phyloP scores from a whole-genome alignment of 2,329 filamentous ascomycete species.

The Ophiostoma sp. region DNA sequence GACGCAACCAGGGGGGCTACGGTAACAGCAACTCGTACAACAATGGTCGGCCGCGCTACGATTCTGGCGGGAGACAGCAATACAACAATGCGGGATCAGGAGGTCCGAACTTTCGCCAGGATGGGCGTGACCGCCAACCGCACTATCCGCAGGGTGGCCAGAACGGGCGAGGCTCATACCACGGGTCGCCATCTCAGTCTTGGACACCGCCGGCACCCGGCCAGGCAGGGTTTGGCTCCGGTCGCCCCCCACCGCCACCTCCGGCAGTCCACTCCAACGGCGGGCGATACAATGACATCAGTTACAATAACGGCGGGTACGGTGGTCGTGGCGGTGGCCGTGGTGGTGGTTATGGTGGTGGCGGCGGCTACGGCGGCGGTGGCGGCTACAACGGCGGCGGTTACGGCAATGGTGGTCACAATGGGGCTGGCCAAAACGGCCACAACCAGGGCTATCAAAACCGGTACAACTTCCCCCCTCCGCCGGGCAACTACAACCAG shows the following conservation, averaged over 20 bases:
- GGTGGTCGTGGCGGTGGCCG: background rate
- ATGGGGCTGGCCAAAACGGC: constrained; percentile 17
- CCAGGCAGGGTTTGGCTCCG: constrained; percentile 44
- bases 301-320: constrained; percentile 17
- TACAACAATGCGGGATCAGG: constrained; percentile 55
- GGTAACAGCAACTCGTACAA: constrained; percentile 9
- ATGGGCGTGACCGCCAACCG: constrained; percentile 23
- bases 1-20: constrained; percentile 53
- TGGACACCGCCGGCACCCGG: constrained; percentile 51
- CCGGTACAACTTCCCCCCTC: constrained; percentile 23
- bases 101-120: constrained; percentile 29
- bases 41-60: constrained; percentile 9
- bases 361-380: background rate
- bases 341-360: constrained; percentile 20
- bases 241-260: constrained; percentile 50
- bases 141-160: constrained; percentile 27
- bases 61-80: constrained; percentile 32
- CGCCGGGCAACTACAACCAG: constrained; percentile 9
- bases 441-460: constrained; percentile 22
- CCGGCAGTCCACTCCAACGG: constrained; percentile 35
- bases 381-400: constrained; percentile 1
- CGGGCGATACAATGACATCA: constrained; percentile 8
- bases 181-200: constrained; percentile 34
- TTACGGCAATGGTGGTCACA: background rate
- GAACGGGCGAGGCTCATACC: constrained; percentile 31